Conservation (phyloP, 495 filamentous ascomycete species). For the Durotheca rogersii region DNA sequence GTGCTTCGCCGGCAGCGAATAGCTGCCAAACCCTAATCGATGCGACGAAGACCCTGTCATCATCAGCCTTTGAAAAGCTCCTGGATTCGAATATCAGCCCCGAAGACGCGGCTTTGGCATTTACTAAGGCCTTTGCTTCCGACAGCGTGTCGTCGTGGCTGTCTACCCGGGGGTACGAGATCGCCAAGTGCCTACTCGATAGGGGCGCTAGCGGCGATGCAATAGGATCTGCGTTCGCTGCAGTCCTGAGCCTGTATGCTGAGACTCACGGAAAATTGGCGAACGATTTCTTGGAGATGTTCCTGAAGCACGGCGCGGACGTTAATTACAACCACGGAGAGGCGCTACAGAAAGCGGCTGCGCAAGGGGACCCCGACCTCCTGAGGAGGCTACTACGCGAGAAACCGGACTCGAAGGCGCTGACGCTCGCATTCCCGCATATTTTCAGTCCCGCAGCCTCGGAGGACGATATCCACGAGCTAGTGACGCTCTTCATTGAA, state of each 20-base stretch:
- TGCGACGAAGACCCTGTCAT: slow-evolving; percentile 35
- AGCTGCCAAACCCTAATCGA: slow-evolving; percentile 49
- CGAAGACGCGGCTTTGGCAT: slow-evolving; percentile 43
- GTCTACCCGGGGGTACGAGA: slow-evolving; percentile 39
- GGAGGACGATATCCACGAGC: slow-evolving; percentile 39
- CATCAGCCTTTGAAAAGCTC: slow-evolving; percentile 40
- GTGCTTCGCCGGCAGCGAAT: slow-evolving; percentile 45
- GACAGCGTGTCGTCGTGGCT: slow-evolving; percentile 40
- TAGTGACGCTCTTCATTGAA: slow-evolving; percentile 46
- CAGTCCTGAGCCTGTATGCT: slow-evolving; percentile 37
- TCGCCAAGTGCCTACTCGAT: slow-evolving; percentile 41
- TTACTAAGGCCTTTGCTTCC: slow-evolving; percentile 40
- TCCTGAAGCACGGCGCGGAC: slow-evolving; percentile 40
- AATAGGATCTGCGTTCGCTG: slow-evolving; percentile 39
- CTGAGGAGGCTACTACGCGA: slow-evolving; percentile 41
- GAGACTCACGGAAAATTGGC: slow-evolving; percentile 37
- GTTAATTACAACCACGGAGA: slow-evolving; percentile 45
- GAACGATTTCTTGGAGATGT: slow-evolving; percentile 36
- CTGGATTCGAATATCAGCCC: slow-evolving; percentile 36
- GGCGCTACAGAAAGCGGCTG: slow-evolving; percentile 44
- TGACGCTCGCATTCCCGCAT: slow-evolving; percentile 46
- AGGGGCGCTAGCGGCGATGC: slow-evolving; percentile 46
- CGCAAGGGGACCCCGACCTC: slow-evolving; percentile 40
- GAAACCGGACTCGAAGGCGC: slow-evolving; percentile 40
- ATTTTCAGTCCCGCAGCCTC: slow-evolving; percentile 42